Evolutionary conservation across 2,329 filamentous ascomycete species (phyloP).

Genomic region (Aspergillus pseudoviridinutans): DNA sequence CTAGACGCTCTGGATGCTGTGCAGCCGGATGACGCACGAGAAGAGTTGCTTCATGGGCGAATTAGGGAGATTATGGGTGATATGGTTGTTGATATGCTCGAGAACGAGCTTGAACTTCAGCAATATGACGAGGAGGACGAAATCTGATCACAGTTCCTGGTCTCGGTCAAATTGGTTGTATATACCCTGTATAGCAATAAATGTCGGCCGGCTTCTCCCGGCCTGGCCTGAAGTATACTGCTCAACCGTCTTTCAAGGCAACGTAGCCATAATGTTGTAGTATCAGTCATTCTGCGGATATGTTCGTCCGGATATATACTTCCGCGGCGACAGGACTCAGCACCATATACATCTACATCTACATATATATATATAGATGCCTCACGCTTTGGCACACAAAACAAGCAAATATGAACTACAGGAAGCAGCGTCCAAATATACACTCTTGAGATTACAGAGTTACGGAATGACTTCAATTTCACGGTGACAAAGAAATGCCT

Average conservation of each 20-base stretch:
- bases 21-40: constrained; percentile 21
- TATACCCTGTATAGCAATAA: background rate
- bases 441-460: background rate
- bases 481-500: background rate
- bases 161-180: background rate
- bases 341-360: background rate
- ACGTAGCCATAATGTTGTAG: background rate
- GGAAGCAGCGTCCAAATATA: background rate
- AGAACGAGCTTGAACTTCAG: constrained; percentile 34
- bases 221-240: background rate
- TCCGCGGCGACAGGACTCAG: background rate
- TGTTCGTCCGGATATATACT: background rate
- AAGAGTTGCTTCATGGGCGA: constrained; percentile 26
- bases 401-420: background rate
- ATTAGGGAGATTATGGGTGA: constrained; percentile 32
- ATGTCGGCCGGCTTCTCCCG: background rate
- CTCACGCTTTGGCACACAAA: background rate
- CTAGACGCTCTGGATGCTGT: constrained; percentile 29
- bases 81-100: constrained; percentile 33
- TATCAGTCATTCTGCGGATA: background rate
- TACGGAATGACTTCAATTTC: background rate
- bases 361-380: background rate
- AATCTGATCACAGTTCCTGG: constrained; percentile 3
- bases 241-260: background rate
- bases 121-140: constrained; percentile 20